Percentiles rank a stretch among this genome's conserved stretches.
Conservation (phyloP, 2,329 filamentous ascomycete genomes). For the Phialophora macrospora region DNA sequence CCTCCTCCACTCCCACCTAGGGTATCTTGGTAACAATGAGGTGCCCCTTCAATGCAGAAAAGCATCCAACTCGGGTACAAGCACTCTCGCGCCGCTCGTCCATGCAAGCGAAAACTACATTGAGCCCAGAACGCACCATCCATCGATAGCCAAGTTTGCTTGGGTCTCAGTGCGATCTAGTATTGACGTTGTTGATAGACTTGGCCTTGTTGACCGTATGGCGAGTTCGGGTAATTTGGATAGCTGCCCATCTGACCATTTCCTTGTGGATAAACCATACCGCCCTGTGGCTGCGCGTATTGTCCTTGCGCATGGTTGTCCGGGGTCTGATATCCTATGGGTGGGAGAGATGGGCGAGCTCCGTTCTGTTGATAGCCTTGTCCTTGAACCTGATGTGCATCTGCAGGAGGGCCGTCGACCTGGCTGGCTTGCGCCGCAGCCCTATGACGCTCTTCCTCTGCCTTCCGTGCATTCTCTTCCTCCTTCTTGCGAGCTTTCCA, state of each 20-base stretch:
- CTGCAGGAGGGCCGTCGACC: conserved; percentile 58
- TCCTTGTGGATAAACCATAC: conserved; percentile 53
- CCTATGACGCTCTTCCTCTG: conserved; percentile 77
- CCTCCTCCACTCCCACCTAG: conserved; percentile 40
- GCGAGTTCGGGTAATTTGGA: conserved; percentile 57
- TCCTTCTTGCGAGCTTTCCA: conserved; percentile 99
- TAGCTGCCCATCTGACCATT: conserved; percentile 55
- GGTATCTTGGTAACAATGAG: conserved; percentile 39
- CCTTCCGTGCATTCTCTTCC: conserved; percentile 87
- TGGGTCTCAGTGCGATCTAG: conserved; percentile 22
- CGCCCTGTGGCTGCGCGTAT: conserved; percentile 61
- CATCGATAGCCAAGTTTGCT: conserved; percentile 4
- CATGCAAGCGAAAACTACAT: conserved; percentile 1
- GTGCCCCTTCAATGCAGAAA: conserved; percentile 30
- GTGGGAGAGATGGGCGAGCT: conserved; percentile 70
- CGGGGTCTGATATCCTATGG: conserved; percentile 72
- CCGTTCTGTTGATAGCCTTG: conserved; percentile 52
- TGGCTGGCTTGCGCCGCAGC: conserved; percentile 61
- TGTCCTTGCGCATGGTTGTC: conserved; percentile 61
- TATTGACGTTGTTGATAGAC: conserved; percentile 59
- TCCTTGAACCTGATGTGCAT: conserved; percentile 44
- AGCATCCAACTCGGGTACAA: conserved; percentile 19
- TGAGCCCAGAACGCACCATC: conserved; percentile 5
- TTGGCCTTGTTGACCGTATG: conserved; percentile 56
- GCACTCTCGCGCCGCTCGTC: conserved; percentile 9